Percentiles rank a stretch among this genome's conserved stretches.
These are phyloP conservation scores for Scytalidium lignicola DNA, from an alignment of 2,329 filamentous ascomycete genomes.

Conservation along the genomic window DNA sequence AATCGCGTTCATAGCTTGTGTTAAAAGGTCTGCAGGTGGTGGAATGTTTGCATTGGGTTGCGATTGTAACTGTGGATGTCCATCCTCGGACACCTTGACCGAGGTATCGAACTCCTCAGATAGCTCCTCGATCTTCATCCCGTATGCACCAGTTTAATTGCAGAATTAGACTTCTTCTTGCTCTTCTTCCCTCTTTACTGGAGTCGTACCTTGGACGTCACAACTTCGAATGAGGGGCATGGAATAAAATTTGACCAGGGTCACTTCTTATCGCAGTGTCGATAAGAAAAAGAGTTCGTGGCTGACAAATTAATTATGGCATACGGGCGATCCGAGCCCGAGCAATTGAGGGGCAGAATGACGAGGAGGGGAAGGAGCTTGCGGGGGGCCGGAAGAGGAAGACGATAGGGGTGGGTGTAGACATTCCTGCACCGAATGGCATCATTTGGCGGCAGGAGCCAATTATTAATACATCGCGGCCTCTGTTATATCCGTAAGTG, in stretches of 20 bases:
- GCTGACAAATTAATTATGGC: too few relatives aligned
- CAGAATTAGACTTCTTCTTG: neutral
- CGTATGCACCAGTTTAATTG: neutral
- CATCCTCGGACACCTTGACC: slow-evolving; percentile 10
- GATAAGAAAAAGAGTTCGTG: too few relatives aligned
- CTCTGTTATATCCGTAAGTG: neutral
- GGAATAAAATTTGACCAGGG: neutral
- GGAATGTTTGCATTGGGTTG: neutral
- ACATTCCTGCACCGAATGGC: neutral
- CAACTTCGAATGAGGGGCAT: neutral
- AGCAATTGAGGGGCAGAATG: neutral
- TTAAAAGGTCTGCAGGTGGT: slow-evolving; percentile 19
- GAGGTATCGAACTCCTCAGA: slow-evolving; percentile 12
- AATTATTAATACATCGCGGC: neutral
- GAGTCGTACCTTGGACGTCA: too few relatives aligned
- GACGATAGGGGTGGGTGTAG: neutral
- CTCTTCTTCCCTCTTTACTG: neutral
- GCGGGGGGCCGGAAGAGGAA: neutral
- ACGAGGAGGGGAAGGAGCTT: neutral
- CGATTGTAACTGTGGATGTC: neutral
- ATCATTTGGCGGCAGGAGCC: neutral
- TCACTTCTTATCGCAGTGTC: neutral
- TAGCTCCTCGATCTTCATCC: slow-evolving; percentile 26
- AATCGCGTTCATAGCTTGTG: slow-evolving; percentile 20
- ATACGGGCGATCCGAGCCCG: too few relatives aligned